Percentiles rank a stretch among this genome's conserved stretches.
These are phyloP conservation scores for Pythium apleroticum DNA, from an alignment of 352 stramenopile genomes.

Conservation along the genomic window DNA sequence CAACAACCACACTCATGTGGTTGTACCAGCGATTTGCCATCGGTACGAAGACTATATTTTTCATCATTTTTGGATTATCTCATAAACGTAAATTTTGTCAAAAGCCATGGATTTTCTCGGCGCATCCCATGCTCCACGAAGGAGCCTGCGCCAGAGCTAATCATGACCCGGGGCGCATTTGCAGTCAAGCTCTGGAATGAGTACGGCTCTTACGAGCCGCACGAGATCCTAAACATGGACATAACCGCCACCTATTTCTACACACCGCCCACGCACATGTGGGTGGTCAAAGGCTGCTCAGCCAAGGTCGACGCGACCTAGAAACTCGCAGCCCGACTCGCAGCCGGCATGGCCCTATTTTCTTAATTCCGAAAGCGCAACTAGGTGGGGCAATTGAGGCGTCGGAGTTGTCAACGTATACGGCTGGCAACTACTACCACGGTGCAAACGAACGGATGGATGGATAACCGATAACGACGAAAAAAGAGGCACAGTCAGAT, in stretches of 20 bases:
- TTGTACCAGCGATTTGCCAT: constrained; percentile 14
- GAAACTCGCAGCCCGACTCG: constrained; percentile 23
- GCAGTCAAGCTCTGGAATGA: not conserved
- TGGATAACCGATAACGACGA: constrained; percentile 17
- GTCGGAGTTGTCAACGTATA: constrained; percentile 18
- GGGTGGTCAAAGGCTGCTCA: constrained; percentile 15
- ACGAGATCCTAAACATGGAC: not conserved
- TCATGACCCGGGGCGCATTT: not conserved
- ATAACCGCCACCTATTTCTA: constrained; percentile 2
- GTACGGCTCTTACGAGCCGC: not conserved
- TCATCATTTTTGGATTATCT: not conserved
- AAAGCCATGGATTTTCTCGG: constrained; percentile 6
- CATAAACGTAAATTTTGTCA: not conserved
- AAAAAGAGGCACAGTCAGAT: not conserved
- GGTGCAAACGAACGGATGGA: constrained; percentile 31
- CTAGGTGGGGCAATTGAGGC: constrained; percentile 21
- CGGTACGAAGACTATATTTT: too few relatives aligned
- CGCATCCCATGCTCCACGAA: constrained; percentile 2
- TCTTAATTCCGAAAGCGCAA: constrained; percentile 23
- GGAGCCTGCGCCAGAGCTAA: not conserved
- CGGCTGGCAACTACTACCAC: constrained; percentile 18
- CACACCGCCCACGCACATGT: constrained; percentile 16
- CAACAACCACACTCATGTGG: constrained; percentile 6
- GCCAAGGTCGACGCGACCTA: constrained; percentile 1
- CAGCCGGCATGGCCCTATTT: constrained; percentile 23